Conservation (phyloP, 495 filamentous ascomycete genomes). For the Xylaria bambusicola region DNA sequence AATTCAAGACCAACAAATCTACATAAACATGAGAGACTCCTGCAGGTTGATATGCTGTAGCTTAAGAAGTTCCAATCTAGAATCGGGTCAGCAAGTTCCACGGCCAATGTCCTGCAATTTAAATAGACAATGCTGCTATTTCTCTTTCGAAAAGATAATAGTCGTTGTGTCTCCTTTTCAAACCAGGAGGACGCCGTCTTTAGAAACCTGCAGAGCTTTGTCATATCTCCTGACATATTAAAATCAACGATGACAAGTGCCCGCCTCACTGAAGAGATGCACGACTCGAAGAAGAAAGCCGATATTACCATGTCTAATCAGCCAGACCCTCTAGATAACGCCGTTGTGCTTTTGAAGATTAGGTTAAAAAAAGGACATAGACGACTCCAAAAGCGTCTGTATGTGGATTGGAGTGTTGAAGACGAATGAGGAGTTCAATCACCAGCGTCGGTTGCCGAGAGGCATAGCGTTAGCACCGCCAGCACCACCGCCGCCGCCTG, state of each 20-base stretch:
- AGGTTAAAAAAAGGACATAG: slow-evolving; percentile 23
- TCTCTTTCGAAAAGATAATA: not conserved
- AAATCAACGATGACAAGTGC: slow-evolving; percentile 11
- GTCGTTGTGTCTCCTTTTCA: slow-evolving; percentile 1
- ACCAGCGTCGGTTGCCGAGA: slow-evolving; percentile 52
- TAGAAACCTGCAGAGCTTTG: not conserved
- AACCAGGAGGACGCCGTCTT: not conserved
- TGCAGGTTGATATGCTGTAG: not conserved
- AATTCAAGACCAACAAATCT: slow-evolving; percentile 21
- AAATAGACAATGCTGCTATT: slow-evolving; percentile 6
- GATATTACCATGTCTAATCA: slow-evolving; percentile 34
- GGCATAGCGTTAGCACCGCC: slow-evolving; percentile 49
- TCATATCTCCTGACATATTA: slow-evolving; percentile 20
- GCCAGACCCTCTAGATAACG: slow-evolving; percentile 36
- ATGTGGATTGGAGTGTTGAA: not conserved
- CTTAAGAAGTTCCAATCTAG: slow-evolving; percentile 30
- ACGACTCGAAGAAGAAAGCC: slow-evolving; percentile 17
- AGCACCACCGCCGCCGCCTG: slow-evolving; percentile 28
- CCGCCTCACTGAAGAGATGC: slow-evolving; percentile 25
- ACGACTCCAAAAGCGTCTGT: slow-evolving; percentile 3
- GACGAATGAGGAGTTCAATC: slow-evolving; percentile 18
- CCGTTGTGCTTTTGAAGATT: slow-evolving; percentile 33
- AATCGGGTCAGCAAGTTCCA: slow-evolving; percentile 28
- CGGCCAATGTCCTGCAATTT: slow-evolving; percentile 21
- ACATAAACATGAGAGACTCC: slow-evolving; percentile 25